Percentiles rank a stretch among this genome's conserved stretches.
Evolutionary conservation across 805 yeast species (phyloP).

Genomic region (Wickerhamomyces mucosus): DNA sequence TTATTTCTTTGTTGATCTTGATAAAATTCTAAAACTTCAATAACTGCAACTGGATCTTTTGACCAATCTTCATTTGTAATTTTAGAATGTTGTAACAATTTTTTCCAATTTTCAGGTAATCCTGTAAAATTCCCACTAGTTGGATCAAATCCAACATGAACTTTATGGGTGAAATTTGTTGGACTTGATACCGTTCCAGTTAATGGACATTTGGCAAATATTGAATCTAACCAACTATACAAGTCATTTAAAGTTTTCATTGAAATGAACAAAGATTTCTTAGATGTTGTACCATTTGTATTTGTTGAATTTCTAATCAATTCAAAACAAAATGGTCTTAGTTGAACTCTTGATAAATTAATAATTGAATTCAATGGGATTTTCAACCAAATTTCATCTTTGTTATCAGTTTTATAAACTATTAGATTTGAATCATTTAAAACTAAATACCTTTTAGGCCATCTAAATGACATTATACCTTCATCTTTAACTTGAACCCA

Average conservation of each 20-base stretch:
- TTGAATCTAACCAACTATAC: conserved; percentile 85
- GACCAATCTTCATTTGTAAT: conserved; percentile 82
- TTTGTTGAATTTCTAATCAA: conserved; percentile 31
- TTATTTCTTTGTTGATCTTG: conserved; percentile 44
- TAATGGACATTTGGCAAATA: conserved; percentile 65
- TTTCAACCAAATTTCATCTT: conserved; percentile 37
- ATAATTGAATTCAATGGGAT: conserved; percentile 51
- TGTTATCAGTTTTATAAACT: conserved; percentile 59
- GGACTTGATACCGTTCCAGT: conserved; percentile 76
- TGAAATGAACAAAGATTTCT: conserved; percentile 61
- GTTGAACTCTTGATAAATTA: conserved; percentile 56
- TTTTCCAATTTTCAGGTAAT: conserved; percentile 88
- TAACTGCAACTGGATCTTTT: conserved; percentile 89
- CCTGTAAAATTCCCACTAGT: conserved; percentile 83
- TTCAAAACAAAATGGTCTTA: conserved; percentile 77
- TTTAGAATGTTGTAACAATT: conserved; percentile 72
- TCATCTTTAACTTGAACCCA: conserved; percentile 94
- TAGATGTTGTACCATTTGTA: conserved; percentile 12
- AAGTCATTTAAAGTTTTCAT: conserved; percentile 74
- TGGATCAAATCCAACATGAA: conserved; percentile 83
- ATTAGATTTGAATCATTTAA: conserved; percentile 66
- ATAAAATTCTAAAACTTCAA: conserved; percentile 82
- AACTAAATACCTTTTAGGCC: conserved; percentile 85
- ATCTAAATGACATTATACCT: conserved; percentile 77
- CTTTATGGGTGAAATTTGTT: conserved; percentile 79